phyloP scores from a whole-genome alignment of 2,329 filamentous ascomycete species.

The Ceratocystis cacaofunesta region DNA sequence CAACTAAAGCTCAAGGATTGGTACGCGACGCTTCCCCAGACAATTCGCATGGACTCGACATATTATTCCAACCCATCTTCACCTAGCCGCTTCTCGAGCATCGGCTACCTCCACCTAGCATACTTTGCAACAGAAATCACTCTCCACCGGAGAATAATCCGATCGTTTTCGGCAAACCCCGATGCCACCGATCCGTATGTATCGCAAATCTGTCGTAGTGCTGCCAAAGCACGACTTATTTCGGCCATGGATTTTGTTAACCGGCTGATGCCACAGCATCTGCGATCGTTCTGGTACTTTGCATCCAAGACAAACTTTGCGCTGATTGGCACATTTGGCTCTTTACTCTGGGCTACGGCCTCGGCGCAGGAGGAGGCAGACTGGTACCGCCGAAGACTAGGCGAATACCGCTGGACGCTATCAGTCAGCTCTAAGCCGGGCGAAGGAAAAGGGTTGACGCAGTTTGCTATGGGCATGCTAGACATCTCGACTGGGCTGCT shows the following conservation, averaged over 20 bases:
- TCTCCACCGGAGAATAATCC: slow-evolving; percentile 78
- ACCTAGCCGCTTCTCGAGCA: slow-evolving; percentile 38
- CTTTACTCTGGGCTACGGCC: slow-evolving; percentile 75
- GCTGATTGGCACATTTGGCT: slow-evolving; percentile 85
- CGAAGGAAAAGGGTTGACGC: slow-evolving; percentile 41
- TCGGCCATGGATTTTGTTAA: slow-evolving; percentile 97
- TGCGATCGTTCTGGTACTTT: slow-evolving; percentile 88
- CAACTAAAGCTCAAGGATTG: slow-evolving; percentile 72
- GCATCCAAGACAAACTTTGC: slow-evolving; percentile 83
- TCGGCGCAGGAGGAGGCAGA: slow-evolving; percentile 78
- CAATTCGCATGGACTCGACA: slow-evolving; percentile 48
- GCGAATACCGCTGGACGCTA: slow-evolving; percentile 89
- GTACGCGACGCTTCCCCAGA: slow-evolving; percentile 53
- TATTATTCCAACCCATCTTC: slow-evolving; percentile 15
- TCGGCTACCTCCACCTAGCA: slow-evolving; percentile 71
- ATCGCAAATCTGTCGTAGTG: slow-evolving; percentile 80
- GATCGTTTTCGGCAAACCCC: slow-evolving; percentile 44
- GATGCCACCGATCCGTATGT: slow-evolving; percentile 57
- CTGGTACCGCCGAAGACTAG: slow-evolving; percentile 73
- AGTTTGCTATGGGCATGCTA: slow-evolving; percentile 64
- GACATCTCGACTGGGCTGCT: slow-evolving; percentile 56
- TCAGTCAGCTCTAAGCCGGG: slow-evolving; percentile 66
- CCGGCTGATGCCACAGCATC: slow-evolving; percentile 68
- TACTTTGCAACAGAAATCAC: slow-evolving; percentile 94
- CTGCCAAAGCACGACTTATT: slow-evolving; percentile 85